Percentiles rank a stretch among this genome's conserved stretches.
These are phyloP conservation scores for Strigomonas culicis DNA, from an alignment of 208 protist species.

Conservation along the genomic window DNA sequence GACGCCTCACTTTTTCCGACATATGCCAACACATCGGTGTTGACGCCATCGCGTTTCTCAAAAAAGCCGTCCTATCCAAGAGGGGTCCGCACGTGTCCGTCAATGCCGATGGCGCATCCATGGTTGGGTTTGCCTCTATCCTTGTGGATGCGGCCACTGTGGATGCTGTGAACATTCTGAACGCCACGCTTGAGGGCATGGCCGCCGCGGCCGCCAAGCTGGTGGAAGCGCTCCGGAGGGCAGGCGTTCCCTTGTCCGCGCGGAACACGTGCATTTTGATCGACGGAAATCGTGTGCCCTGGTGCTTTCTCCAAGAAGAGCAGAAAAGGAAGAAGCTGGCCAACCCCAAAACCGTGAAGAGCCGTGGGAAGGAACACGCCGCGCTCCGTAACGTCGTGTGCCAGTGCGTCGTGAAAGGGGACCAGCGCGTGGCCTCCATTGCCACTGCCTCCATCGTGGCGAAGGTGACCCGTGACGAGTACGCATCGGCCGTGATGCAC, in stretches of 20 bases:
- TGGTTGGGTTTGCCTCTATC: constrained; percentile 22
- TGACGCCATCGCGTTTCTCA: not conserved
- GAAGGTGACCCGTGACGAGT: constrained; percentile 42
- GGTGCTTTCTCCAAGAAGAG: constrained; percentile 29
- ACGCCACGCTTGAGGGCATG: constrained; percentile 62
- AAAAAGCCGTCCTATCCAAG: constrained; percentile 6
- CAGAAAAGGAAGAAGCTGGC: constrained; percentile 5
- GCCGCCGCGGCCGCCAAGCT: constrained; percentile 18
- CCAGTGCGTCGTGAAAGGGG: constrained; percentile 31
- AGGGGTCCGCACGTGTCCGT: not conserved
- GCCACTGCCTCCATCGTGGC: constrained; percentile 40
- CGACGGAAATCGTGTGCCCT: constrained; percentile 43
- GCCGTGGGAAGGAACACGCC: constrained; percentile 10
- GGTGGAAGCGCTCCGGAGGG: constrained; percentile 17
- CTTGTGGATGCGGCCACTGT: constrained; percentile 30
- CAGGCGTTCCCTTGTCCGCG: constrained; percentile 4
- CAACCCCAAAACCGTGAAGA: constrained; percentile 14
- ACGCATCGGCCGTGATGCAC: constrained; percentile 30
- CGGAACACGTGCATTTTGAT: constrained; percentile 41
- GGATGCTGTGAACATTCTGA: constrained; percentile 45
- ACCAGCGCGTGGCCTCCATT: constrained; percentile 27
- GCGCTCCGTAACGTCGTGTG: constrained; percentile 18
- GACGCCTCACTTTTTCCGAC: constrained; percentile 12
- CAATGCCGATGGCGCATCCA: constrained; percentile 1
- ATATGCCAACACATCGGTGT: constrained; percentile 20